Base-by-base conservation (phyloP, 192 early-diverging fungal species). In the Cladochytrium replicatum region DNA sequence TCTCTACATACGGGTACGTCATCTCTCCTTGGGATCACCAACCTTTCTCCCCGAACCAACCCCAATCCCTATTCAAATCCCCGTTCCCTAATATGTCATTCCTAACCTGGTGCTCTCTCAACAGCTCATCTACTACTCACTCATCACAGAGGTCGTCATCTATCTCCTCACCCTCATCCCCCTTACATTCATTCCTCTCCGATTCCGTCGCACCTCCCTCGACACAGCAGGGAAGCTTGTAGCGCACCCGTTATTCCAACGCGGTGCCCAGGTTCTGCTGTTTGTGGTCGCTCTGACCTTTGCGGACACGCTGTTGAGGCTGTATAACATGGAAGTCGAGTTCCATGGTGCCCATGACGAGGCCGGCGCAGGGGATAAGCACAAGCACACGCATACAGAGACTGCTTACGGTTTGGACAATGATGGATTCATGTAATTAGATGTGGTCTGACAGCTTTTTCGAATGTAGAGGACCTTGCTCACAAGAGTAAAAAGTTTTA, bases 281-380 rank as follows among this genome's bases (percentile, higher is more conserved):
- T 48, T 73, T 29, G 24, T 69, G 6, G 64, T 73, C 21, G 56
- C 53, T 3, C 57, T 41, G 6, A 67, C 69, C n/a, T 73, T 73
- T 54, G 47, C 44, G 5, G 71, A 73, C 44, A 73, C 71, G 6
- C 27, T 73, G n/a, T 38, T 34, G n/a, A 19, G 66, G 0, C 50
- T 73, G n/a, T 62, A 57, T 31, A 30, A 48, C 28, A 55, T 73
- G 43, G 67, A 66, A 5, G 11, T 24, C 1, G 61, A 58, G 27
- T 11, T 51, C 56, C 13, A 23, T 9, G 9, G 15, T 9, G 9
- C 29, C 41, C 19, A 7, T 22, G 11, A 41, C 17, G 28, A 8
- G 17, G 37, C 11, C 11, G 6, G 46, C 46, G 32, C 6, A 15
- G 46, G 26, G 3, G 55, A 50, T 6, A 23, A 27, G 19, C 40